phyloP scores from a whole-genome alignment of 768 basidiomycete genomes.

The Russula olivacea region DNA sequence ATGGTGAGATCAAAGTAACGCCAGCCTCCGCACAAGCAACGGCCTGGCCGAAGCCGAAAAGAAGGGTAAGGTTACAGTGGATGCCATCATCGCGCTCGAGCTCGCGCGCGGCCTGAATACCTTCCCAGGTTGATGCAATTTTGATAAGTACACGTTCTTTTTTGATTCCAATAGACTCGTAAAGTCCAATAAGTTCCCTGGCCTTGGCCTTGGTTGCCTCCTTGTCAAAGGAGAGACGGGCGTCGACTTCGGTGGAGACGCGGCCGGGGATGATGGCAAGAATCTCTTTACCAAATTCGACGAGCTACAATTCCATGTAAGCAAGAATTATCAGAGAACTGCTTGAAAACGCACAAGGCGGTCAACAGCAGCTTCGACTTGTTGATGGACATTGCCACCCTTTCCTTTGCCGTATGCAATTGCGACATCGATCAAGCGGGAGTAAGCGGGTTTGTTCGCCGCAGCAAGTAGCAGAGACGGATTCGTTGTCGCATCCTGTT shows the following conservation, averaged over 20 bases:
- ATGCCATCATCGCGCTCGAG: conserved; percentile 90
- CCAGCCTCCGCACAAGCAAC: conserved; percentile 98
- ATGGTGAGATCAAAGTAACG: conserved; percentile 98
- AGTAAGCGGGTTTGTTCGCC: conserved; percentile 83
- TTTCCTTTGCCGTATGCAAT: conserved; percentile 72
- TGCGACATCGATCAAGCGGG: conserved; percentile 70
- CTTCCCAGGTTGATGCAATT: conserved; percentile 99
- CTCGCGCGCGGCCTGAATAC: conserved; percentile 97
- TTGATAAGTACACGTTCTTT: conserved; percentile 97
- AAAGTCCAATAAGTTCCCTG: conserved; percentile 85
- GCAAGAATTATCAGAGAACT: neutral
- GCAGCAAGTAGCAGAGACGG: conserved; percentile 93
- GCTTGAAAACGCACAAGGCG: conserved; percentile 59
- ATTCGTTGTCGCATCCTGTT: conserved; percentile 95
- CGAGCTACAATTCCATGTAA: conserved; percentile 51
- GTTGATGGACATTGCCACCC: conserved; percentile 67
- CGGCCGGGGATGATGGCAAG: conserved; percentile 93
- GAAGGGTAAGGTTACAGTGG: conserved; percentile 98
- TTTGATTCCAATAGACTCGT: conserved; percentile 88
- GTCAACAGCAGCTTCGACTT: conserved; percentile 78
- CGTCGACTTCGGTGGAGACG: conserved; percentile 99
- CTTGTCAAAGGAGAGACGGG: conserved; percentile 95
- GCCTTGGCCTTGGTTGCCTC: conserved; percentile 88
- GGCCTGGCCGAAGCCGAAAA: conserved; percentile 98
- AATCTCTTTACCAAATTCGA: conserved; percentile 97